A percentile compares a stretch with the other conserved stretches of the same genome.
phyloP scores from a whole-genome alignment of 129 eudicot genomes.

The Cynara cardunculus region DNA sequence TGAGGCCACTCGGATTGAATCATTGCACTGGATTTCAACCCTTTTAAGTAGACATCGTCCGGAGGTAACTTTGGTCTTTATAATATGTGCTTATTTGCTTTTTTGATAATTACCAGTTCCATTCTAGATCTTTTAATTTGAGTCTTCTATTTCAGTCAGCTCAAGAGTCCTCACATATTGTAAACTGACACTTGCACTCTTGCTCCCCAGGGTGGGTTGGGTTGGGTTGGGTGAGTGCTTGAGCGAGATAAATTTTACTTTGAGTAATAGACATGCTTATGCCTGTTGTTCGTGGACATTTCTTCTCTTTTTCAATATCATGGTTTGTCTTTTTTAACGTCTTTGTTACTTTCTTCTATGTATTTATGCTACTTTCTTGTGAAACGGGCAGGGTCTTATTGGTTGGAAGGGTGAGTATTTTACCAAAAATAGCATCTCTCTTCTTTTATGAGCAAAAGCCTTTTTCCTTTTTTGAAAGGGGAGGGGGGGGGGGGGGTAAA shows the following conservation, averaged over 20 bases:
- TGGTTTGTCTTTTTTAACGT: not conserved
- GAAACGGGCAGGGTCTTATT: not conserved
- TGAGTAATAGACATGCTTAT: not conserved
- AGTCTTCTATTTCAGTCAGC: not conserved
- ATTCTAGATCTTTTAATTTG: not conserved
- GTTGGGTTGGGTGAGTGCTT: not conserved
- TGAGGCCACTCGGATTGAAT: constrained; percentile 98
- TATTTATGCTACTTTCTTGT: not conserved
- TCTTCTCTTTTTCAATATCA: not conserved
- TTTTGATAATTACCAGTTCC: not conserved
- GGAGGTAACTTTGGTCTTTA: constrained; percentile 46
- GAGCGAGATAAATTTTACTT: not conserved
- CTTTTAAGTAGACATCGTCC: constrained; percentile 77
- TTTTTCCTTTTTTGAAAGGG: no score
- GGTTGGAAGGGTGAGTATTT: not conserved
- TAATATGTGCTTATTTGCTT: not conserved
- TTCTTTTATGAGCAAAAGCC: not conserved
- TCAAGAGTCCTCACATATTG: not conserved
- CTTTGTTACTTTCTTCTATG: not conserved
- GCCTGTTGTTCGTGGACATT: not conserved
- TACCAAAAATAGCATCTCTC: not conserved
- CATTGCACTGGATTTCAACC: constrained; percentile 93
- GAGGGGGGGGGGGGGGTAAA: not conserved
- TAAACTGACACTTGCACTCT: not conserved
- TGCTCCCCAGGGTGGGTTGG: not conserved